These are phyloP conservation scores for Trichoderma endophyticum DNA, from an alignment of 2,329 filamentous ascomycete species.

Conservation along the genomic window DNA sequence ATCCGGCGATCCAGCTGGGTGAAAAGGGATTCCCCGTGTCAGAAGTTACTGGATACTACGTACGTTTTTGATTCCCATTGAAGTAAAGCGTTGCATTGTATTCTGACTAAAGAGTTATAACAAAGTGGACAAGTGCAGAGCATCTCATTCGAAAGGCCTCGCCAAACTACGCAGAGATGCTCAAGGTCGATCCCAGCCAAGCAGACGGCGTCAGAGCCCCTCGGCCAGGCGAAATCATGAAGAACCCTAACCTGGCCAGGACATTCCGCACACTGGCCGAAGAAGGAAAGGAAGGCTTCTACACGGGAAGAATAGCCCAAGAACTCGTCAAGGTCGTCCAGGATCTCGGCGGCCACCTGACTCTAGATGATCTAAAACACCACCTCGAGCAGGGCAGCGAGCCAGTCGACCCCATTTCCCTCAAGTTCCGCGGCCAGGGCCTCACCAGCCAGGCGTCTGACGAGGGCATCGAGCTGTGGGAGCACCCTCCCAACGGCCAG, in stretches of 20 bases:
- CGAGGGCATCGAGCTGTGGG: constrained; percentile 78
- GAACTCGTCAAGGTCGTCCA: constrained; percentile 74
- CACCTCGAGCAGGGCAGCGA: constrained; percentile 70
- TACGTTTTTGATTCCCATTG: constrained; percentile 40
- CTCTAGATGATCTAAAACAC: constrained; percentile 73
- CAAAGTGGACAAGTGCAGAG: constrained; percentile 70
- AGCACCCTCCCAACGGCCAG: constrained; percentile 95
- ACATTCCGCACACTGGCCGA: constrained; percentile 78
- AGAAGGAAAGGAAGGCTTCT: constrained; percentile 88
- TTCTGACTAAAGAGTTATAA: neutral
- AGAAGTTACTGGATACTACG: constrained; percentile 67
- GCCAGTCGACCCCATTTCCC: constrained; percentile 77
- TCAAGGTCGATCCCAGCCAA: constrained; percentile 71
- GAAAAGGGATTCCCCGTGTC: constrained; percentile 89
- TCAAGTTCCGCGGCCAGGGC: constrained; percentile 69
- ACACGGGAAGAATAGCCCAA: constrained; percentile 77
- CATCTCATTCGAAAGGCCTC: constrained; percentile 65
- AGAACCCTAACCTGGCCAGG: constrained; percentile 73
- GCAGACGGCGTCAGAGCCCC: constrained; percentile 72
- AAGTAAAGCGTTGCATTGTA: rapidly evolving
- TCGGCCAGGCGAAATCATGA: constrained; percentile 79
- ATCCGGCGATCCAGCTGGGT: constrained; percentile 78
- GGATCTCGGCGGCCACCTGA: constrained; percentile 72
- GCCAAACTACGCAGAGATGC: constrained; percentile 81
- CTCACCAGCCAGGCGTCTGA: constrained; percentile 26